Conservation (phyloP, 371 early-diverging fungal genomes). For the Circinella umbellata region DNA sequence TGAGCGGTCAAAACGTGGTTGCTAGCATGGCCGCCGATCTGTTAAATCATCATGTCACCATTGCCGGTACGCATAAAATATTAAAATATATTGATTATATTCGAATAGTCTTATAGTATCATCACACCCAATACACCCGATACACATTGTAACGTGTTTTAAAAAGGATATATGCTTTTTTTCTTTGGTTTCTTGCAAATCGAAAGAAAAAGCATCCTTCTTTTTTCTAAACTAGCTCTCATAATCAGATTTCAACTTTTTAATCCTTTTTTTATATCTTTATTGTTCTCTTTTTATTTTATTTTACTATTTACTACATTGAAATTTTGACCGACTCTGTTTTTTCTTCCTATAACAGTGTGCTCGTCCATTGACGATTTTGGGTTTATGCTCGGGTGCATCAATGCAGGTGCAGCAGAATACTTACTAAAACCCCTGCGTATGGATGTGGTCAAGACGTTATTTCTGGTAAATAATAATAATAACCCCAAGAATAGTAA, state of each 20-base stretch:
- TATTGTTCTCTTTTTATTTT: not conserved
- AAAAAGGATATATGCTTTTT: too few relatives aligned
- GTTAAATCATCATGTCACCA: conserved; percentile 7
- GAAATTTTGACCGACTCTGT: conserved; percentile 10
- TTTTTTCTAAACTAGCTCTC: too few relatives aligned
- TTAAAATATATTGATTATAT: too few relatives aligned
- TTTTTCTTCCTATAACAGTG: conserved; percentile 26
- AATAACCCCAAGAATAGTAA: not conserved
- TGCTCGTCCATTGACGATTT: conserved; percentile 40
- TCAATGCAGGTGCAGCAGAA: conserved; percentile 61
- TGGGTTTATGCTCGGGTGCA: conserved; percentile 44
- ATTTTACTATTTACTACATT: not conserved
- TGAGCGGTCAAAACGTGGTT: conserved; percentile 7
- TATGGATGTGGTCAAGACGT: conserved; percentile 53
- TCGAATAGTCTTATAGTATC: too few relatives aligned
- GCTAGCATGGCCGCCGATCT: conserved; percentile 8
- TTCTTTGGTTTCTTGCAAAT: too few relatives aligned
- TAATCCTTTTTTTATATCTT: too few relatives aligned
- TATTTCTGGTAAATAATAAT: conserved; percentile 51
- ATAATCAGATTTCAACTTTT: too few relatives aligned
- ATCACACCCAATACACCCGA: too few relatives aligned
- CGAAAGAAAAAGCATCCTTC: too few relatives aligned
- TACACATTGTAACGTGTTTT: too few relatives aligned
- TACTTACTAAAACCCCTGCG: conserved; percentile 60
- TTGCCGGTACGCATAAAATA: conserved; percentile 12